These are phyloP conservation scores for Wickerhamomyces alni DNA, from an alignment of 805 yeast genomes.

Conservation along the genomic window DNA sequence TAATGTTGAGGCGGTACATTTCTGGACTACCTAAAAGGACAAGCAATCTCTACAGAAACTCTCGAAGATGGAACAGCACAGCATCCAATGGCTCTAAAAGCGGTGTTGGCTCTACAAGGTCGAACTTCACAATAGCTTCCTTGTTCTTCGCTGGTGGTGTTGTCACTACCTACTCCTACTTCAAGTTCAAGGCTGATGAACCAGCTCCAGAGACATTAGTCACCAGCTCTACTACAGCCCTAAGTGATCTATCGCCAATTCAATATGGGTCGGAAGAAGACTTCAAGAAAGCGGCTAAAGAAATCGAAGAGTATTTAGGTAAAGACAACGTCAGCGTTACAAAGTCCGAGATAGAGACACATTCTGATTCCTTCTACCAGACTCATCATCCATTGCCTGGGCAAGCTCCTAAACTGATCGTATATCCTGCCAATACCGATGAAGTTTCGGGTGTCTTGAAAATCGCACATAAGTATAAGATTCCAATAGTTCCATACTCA, in stretches of 20 bases:
- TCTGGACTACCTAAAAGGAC: no score
- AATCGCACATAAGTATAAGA: conserved; percentile 49
- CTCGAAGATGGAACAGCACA: background rate
- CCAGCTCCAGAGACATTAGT: background rate
- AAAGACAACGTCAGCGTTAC: conserved; percentile 27
- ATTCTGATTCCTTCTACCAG: conserved; percentile 54
- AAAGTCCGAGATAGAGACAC: conserved; percentile 39
- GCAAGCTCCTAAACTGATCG: conserved; percentile 52
- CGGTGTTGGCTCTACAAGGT: no score
- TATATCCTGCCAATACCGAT: conserved; percentile 59
- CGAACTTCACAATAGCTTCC: conserved; percentile 1
- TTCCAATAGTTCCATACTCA: conserved; percentile 73
- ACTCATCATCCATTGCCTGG: conserved; percentile 58
- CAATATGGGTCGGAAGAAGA: conserved; percentile 33
- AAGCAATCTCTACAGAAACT: no score
- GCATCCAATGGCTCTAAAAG: conserved; percentile 1
- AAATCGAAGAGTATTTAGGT: conserved; percentile 35
- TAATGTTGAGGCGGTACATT: no score
- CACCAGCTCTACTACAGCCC: conserved; percentile 27
- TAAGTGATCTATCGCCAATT: conserved; percentile 31
- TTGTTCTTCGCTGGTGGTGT: conserved; percentile 14
- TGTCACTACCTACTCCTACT: conserved; percentile 10
- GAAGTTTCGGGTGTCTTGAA: conserved; percentile 61
- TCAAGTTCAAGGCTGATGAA: background rate
- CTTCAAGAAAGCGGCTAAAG: conserved; percentile 33